These are phyloP conservation scores for Cytospora chrysosperma DNA, from an alignment of 2,329 filamentous ascomycete species.

Conservation along the genomic window DNA sequence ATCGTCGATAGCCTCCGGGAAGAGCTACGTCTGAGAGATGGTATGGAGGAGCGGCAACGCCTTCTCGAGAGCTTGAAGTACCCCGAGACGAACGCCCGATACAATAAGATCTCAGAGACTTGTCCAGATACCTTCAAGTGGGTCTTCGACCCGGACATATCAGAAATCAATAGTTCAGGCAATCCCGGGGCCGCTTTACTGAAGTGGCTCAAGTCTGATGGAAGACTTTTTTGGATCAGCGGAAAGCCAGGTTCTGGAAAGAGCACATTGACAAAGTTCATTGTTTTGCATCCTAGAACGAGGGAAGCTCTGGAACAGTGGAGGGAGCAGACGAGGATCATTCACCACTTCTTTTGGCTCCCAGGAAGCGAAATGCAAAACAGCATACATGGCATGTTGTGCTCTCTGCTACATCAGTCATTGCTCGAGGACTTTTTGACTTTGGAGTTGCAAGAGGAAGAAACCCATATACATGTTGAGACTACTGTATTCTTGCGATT, in stretches of 20 bases:
- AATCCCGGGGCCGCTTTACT: no score
- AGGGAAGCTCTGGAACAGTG: constrained; percentile 25
- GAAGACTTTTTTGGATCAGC: constrained; percentile 31
- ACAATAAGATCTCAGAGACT: no score
- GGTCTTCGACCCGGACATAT: no score
- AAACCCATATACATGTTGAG: neutral
- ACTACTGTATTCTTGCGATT: no score
- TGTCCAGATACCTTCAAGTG: no score
- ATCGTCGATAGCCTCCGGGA: no score
- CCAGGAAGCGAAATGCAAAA: constrained; percentile 30
- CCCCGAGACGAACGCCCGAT: no score
- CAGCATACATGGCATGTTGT: constrained; percentile 30
- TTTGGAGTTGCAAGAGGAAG: neutral
- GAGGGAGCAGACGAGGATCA: constrained; percentile 16
- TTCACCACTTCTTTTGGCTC: constrained; percentile 35
- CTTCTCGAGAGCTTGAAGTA: no score
- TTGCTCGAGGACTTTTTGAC: neutral
- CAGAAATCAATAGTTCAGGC: no score
- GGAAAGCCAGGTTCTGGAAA: constrained; percentile 37
- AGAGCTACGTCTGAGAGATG: no score
- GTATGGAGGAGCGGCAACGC: no score
- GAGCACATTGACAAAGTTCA: constrained; percentile 33
- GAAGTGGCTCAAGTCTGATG: neutral
- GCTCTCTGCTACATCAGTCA: constrained; percentile 29
- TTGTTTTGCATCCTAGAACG: constrained; percentile 25